These are phyloP conservation scores for Agaricus blazei DNA, from an alignment of 768 basidiomycete genomes.

Conservation along the genomic window DNA sequence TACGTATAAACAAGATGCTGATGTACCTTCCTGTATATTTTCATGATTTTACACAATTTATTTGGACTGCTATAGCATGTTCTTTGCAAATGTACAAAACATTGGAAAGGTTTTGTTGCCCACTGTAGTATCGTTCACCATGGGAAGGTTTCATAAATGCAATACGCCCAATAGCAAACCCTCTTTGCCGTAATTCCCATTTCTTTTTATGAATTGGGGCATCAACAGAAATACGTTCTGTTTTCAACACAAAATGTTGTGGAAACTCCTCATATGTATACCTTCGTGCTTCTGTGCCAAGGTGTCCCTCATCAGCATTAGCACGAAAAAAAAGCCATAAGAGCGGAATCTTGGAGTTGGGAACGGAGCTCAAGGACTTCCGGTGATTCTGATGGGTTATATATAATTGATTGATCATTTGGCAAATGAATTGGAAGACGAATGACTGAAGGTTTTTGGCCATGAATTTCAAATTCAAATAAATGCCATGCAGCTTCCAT, in stretches of 20 bases:
- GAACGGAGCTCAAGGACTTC: constrained; percentile 16
- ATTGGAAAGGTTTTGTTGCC: too few relatives aligned
- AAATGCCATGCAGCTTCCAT: constrained; percentile 32
- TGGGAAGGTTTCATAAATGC: constrained; percentile 29
- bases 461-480: constrained; percentile 27
- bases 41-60: too few relatives aligned
- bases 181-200: constrained; percentile 25
- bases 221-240: too few relatives aligned
- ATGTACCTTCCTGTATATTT: too few relatives aligned
- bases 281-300: too few relatives aligned
- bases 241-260: constrained; percentile 12
- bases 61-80: too few relatives aligned
- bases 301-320: constrained; percentile 25
- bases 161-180: constrained; percentile 35
- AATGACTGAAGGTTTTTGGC: constrained; percentile 31
- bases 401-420: constrained; percentile 32
- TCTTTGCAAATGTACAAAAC: too few relatives aligned
- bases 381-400: constrained; percentile 23
- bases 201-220: background rate
- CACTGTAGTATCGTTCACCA: constrained; percentile 34
- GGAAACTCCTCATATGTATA: constrained; percentile 33
- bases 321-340: constrained; percentile 28
- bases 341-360: constrained; percentile 13
- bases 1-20: too few relatives aligned
- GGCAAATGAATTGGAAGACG: constrained; percentile 38